These are phyloP conservation scores for Mesembryanthemum crystallinum DNA, from an alignment of 148 eudicot genomes.

Conservation along the genomic window DNA sequence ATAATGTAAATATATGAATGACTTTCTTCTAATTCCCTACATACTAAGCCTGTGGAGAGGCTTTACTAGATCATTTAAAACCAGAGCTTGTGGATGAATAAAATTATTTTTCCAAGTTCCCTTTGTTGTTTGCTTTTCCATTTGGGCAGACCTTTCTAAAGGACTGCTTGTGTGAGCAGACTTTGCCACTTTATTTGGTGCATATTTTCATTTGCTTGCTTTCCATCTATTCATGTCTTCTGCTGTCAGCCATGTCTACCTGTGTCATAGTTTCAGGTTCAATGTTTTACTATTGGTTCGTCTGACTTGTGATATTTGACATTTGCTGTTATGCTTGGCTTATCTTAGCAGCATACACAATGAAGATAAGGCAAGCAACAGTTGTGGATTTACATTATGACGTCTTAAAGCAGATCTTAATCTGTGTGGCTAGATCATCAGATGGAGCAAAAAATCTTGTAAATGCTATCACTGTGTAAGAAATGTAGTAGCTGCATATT, in stretches of 20 bases:
- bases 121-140: no score
- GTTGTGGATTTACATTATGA: constrained; percentile 12
- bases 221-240: neutral
- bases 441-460: constrained; percentile 2
- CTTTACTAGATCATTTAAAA: no score
- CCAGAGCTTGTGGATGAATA: no score
- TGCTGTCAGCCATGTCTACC: neutral
- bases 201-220: no score
- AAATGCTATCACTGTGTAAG: constrained; percentile 8
- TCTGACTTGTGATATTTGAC: neutral
- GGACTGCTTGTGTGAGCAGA: no score
- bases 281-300: neutral
- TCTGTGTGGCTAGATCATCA: constrained; percentile 9
- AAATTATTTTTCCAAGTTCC: no score
- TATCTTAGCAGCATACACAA: neutral
- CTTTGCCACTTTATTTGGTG: no score
- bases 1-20: no score
- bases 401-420: constrained; percentile 7
- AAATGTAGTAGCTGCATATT: no score
- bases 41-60: no score
- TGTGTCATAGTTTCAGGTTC: neutral
- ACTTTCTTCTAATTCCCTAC: no score
- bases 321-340: neutral
- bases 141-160: no score
- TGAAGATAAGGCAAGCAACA: neutral